Evolutionary conservation across 176 grass and related monocot genomes (phyloP).

Genomic region (Lolium perenne): DNA sequence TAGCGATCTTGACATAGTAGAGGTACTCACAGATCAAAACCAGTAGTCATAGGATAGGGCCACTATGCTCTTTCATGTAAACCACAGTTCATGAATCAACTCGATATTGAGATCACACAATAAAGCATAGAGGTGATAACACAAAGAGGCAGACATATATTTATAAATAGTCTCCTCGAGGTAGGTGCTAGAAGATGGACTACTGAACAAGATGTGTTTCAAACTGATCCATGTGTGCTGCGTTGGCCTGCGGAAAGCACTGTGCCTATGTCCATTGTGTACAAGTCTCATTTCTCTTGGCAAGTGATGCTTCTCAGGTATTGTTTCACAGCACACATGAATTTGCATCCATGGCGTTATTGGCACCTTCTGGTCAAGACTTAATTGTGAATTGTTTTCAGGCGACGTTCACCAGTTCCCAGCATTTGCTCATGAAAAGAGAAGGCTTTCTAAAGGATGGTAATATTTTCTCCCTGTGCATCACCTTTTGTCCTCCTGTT

Average conservation of each 20-base stretch:
- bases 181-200: background rate
- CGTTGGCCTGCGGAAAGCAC: background rate
- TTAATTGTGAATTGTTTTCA: background rate
- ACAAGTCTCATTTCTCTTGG: background rate
- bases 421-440: constrained; percentile 1
- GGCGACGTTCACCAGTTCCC: background rate
- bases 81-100: constrained; percentile 11
- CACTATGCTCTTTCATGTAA: background rate
- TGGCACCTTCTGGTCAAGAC: constrained; percentile 15
- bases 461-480: background rate
- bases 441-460: background rate
- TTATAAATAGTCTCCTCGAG: background rate
- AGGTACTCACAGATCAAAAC: constrained; percentile 22
- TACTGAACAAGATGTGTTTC: background rate
- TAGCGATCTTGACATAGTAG: constrained; percentile 45
- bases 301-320: constrained; percentile 11
- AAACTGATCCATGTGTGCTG: background rate
- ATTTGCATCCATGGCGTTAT: background rate
- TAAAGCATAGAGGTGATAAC: background rate
- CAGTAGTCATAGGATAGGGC: background rate
- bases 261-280: background rate
- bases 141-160: constrained; percentile 10
- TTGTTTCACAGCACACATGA: background rate
- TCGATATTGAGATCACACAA: constrained; percentile 2
- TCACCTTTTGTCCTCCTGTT: background rate